phyloP scores from a whole-genome alignment of 2,329 filamentous ascomycete genomes.

The Plenodomus tracheiphilus region DNA sequence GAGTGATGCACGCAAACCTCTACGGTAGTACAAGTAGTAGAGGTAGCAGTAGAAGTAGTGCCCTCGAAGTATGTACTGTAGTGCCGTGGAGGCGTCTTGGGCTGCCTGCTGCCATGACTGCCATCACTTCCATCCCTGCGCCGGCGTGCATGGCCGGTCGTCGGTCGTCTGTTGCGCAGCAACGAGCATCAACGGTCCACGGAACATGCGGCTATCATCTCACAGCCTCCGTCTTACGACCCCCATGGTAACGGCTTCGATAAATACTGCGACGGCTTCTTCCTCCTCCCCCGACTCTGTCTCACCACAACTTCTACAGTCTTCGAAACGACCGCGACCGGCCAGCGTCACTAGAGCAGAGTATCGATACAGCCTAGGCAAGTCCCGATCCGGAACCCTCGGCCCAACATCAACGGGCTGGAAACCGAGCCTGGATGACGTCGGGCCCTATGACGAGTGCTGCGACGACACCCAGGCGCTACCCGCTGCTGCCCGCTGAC shows the following conservation, averaged over 20 bases:
- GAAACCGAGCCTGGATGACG: background rate
- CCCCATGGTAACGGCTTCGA: conserved; percentile 15
- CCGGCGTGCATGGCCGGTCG: conserved; percentile 15
- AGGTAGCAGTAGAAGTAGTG: too few relatives aligned
- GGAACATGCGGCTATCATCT: conserved; percentile 9
- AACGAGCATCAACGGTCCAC: conserved; percentile 7
- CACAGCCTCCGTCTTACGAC: background rate
- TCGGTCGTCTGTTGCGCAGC: conserved; percentile 15
- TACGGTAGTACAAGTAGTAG: too few relatives aligned
- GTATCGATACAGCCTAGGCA: background rate
- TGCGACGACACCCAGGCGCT: conserved; percentile 21
- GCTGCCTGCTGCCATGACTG: conserved; percentile 4
- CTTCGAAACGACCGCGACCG: too few relatives aligned
- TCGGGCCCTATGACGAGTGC: conserved; percentile 19
- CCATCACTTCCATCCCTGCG: conserved; percentile 16
- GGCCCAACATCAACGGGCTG: conserved; percentile 9
- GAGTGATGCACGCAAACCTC: too few relatives aligned
- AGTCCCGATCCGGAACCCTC: conserved; percentile 15
- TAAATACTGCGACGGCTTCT: conserved; percentile 5
- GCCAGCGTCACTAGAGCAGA: too few relatives aligned
- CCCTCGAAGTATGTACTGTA: too few relatives aligned
- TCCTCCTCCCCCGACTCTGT: too few relatives aligned
- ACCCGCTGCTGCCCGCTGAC: conserved; percentile 27
- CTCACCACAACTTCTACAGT: too few relatives aligned
- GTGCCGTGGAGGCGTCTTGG: conserved; percentile 4